These are phyloP conservation scores for Pterocarpus macrocarpus DNA, from an alignment of 306 rosid species.

Conservation along the genomic window DNA sequence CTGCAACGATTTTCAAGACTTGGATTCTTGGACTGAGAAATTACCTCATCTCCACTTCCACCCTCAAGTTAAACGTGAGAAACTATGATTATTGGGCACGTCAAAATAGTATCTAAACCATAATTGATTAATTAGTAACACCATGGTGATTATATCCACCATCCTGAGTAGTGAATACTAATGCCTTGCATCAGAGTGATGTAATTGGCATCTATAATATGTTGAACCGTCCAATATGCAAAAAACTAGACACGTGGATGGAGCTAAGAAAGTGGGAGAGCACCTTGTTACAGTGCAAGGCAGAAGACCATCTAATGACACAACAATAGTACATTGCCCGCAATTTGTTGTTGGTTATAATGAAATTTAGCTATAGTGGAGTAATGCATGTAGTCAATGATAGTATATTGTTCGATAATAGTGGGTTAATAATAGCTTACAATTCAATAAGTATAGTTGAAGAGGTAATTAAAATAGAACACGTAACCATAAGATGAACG, in stretches of 20 bases:
- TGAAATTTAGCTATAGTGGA: not conserved
- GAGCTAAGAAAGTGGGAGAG: constrained; percentile 8
- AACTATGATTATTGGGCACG: not conserved
- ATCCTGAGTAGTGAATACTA: not conserved
- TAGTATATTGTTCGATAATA: not conserved
- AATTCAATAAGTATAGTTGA: not conserved
- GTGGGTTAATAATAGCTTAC: constrained; percentile 9
- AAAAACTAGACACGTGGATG: constrained; percentile 27
- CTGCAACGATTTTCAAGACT: not conserved
- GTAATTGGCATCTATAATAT: constrained; percentile 29
- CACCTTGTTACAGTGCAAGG: constrained; percentile 10
- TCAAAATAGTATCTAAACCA: constrained; percentile 11
- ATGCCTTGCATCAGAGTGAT: constrained; percentile 41
- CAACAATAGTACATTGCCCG: constrained; percentile 8
- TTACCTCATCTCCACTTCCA: not conserved
- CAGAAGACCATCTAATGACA: constrained; percentile 4
- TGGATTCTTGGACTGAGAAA: constrained; percentile 9
- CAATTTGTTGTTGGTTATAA: not conserved
- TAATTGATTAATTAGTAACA: not conserved
- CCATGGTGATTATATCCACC: not conserved
- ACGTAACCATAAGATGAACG: not conserved
- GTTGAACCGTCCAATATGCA: not conserved
- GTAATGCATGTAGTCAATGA: constrained; percentile 32
- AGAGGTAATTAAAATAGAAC: not conserved
- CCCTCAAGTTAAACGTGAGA: not conserved